Percentiles rank a stretch among this genome's conserved stretches.
phyloP scores from a whole-genome alignment of 305 asterid species.

The Solanum hybrid region DNA sequence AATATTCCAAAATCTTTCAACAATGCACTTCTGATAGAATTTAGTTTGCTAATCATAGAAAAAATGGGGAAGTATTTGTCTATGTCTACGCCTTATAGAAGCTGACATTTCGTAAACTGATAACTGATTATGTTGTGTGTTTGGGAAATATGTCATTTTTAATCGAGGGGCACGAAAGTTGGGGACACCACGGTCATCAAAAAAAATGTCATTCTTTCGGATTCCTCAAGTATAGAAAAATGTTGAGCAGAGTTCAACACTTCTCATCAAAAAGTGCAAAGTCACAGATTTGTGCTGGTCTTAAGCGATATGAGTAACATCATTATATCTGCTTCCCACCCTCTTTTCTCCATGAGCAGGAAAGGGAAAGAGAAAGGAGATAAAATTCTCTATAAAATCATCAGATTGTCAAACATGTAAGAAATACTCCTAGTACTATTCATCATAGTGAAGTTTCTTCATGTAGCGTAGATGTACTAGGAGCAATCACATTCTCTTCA shows the following conservation, averaged over 20 bases:
- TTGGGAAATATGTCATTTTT: background rate
- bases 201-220: background rate
- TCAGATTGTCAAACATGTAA: background rate
- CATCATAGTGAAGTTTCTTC: background rate
- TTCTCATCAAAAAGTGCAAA: background rate
- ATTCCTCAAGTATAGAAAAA: background rate
- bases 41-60: background rate
- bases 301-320: background rate
- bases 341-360: background rate
- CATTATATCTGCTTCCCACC: background rate
- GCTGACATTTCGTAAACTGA: background rate
- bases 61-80: background rate
- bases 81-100: background rate
- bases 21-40: background rate
- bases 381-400: background rate
- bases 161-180: background rate
- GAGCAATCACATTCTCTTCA: background rate
- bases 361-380: background rate
- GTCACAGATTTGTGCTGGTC: background rate
- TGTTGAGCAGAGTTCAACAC: background rate
- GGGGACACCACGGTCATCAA: background rate
- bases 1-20: background rate
- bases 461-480: background rate
- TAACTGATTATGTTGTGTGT: background rate
- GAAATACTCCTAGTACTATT: background rate